phyloP scores from a whole-genome alignment of 2,329 filamentous ascomycete genomes.

The Fusarium solani-melongenae region DNA sequence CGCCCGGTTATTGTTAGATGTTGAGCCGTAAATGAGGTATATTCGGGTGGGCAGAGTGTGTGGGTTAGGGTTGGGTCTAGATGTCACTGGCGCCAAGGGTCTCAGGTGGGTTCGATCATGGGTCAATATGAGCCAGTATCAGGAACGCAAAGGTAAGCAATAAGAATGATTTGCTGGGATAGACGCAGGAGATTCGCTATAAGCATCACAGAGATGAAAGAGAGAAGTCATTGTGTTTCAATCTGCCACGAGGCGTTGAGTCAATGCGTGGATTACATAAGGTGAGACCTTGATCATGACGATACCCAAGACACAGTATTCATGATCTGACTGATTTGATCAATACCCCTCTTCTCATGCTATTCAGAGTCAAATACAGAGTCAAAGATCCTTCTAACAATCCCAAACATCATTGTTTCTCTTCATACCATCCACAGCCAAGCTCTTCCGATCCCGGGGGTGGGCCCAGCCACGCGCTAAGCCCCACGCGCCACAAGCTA shows the following conservation, averaged over 20 bases:
- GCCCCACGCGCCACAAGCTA: neutral
- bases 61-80: neutral
- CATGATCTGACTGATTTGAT: neutral
- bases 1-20: neutral
- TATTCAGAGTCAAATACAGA: neutral
- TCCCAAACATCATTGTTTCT: neutral
- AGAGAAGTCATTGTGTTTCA: neutral
- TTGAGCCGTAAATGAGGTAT: neutral
- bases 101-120: neutral
- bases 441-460: neutral
- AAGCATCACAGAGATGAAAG: neutral
- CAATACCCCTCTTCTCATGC: neutral
- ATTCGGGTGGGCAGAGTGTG: neutral
- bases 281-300: neutral
- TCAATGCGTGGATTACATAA: neutral
- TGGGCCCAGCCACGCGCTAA: neutral
- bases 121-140: neutral
- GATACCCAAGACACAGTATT: neutral
- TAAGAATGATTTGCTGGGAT: neutral
- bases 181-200: neutral
- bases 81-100: neutral
- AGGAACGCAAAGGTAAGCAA: neutral
- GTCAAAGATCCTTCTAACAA: neutral
- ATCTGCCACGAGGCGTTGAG: neutral
- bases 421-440: neutral